Base-by-base conservation (phyloP, 1,284 basidiomycete genomes). In the Ustilago curta region DNA sequence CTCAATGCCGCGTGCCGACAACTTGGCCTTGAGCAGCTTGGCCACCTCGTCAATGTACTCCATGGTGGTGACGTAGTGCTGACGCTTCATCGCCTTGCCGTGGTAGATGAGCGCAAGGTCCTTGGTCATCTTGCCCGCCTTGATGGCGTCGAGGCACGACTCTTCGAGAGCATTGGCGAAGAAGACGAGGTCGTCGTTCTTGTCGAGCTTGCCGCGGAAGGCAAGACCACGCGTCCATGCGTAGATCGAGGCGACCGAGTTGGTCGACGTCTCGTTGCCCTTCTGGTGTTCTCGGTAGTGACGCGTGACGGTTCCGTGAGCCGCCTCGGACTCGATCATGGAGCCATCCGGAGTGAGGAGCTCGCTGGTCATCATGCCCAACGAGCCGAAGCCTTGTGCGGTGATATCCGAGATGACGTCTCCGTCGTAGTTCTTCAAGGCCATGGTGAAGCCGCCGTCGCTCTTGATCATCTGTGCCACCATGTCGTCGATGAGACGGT, bases 331-430 rank as follows among this genome's bases (percentile, higher is more conserved):
- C 87, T 95, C 94, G 85, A 97, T 91, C 61, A 93, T 89, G 83
- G 91, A 88, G 42, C 97, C 96, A 82, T 97, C 95, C 43, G 97
- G 96, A 5, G 97, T 98, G 85, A 99, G 91, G 57, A 98, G 90
- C 86, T 98, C 96, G 45, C 90, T 92, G 29, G 95, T 97, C 96
- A 99, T 99, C 94, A 97, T 95, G 35, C 95, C 95, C 56, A 97
- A 88, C 70, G 89, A 95, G 56, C 95, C 96, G 84, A 95, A 89
- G 64, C 89, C 89, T 87, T 61, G 97, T 93, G 85, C 79, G 12
- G 76, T 64, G 29, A 81, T 76, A 51, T 81, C 79, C 8, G 70
- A 75, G 50, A 72, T 61, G 4, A 79, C 77, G 52, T 81, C 78
- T 19, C 68, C 80, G 49, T 83, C 82, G 62, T 83, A 83, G 70